Base-by-base conservation (phyloP, 805 yeast species). In the Blastobotrys robertii region DNA sequence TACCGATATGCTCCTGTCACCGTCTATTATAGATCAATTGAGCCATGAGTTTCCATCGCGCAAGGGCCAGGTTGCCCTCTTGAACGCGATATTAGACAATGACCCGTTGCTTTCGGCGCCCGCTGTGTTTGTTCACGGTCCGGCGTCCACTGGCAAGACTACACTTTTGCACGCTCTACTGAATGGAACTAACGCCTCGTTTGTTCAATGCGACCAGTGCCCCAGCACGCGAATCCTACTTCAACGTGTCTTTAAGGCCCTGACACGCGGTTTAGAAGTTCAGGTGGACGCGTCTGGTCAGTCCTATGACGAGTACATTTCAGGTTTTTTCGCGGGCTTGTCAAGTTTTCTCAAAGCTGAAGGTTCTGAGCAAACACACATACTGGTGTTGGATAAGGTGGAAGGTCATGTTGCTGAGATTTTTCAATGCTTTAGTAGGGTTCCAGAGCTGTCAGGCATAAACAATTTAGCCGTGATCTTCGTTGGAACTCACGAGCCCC, bases 311-410 rank as follows among this genome's bases (percentile, higher is more conserved):
- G 79, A 74, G 47, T 69, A 64, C 38, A 63, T 71, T 39, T 58
- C 70, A 30, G 59, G 62, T 15, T 74, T 74, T 43, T 54, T 61
- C n/a, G 52, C 64, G 14, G 58, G 65, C 5, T 42, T 73, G 22
- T 64, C 62, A 40, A 60, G 50, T 37, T 67, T 67, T 47, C 51
- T 64, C 16, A 50, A 47, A 11, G 60, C 56, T 3, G 53, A 65
- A 1, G 51, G 48, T 1, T 68, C 64, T 43, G 33, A 49, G 2
- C 59, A 62, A 8, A 65, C 58, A 12, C 77, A 73, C 47, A 65
- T 73, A 2, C 55, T 75, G 33, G 76, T 75, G 1, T 61, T 75
- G 9, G 80, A 75, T 45, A 56, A 73, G 3, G 62, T 75, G 22
- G 80, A 75, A 52, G 66, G 42, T 64, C 74, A 34, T 65, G 25